phyloP scores from a whole-genome alignment of 2,329 filamentous ascomycete species.

The Juglanconis sp. region DNA sequence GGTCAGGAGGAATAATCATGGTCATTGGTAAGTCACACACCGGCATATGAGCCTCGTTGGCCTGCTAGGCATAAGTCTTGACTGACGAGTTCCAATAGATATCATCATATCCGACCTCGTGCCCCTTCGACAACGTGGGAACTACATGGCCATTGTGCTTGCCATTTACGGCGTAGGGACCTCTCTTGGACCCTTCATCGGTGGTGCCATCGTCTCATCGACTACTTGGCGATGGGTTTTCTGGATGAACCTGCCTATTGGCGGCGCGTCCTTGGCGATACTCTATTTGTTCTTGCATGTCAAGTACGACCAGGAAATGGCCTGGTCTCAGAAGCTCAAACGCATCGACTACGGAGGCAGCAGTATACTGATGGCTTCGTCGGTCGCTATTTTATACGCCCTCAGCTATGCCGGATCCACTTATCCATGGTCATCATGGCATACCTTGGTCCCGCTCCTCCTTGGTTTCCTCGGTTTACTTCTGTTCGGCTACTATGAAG shows the following conservation, averaged over 20 bases:
- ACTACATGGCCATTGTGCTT: constrained; percentile 16
- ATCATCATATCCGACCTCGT: constrained; percentile 20
- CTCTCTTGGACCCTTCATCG: constrained; percentile 17
- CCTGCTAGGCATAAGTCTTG: too few species aligned
- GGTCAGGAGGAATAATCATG: constrained; percentile 30
- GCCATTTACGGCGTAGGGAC: constrained; percentile 22
- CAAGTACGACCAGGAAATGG: constrained; percentile 24
- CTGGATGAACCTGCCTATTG: constrained; percentile 36
- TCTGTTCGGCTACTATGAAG: constrained; percentile 32
- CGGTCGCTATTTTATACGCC: constrained; percentile 34
- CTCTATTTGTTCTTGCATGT: constrained; percentile 34
- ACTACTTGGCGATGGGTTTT: constrained; percentile 31
- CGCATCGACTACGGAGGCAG: constrained; percentile 32
- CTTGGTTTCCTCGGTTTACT: constrained; percentile 34
- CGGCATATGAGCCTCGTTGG: too few species aligned
- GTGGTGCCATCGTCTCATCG: constrained; percentile 18
- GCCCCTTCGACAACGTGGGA: constrained; percentile 13
- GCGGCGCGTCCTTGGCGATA: constrained; percentile 25
- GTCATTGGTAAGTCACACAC: constrained; percentile 15
- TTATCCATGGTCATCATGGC: constrained; percentile 37
- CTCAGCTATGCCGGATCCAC: constrained; percentile 38
- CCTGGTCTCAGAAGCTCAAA: constrained; percentile 23
- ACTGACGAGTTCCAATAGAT: constrained; percentile 16
- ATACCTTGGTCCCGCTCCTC: constrained; percentile 33
- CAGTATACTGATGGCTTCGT: constrained; percentile 28